Percentiles rank a stretch among this genome's conserved stretches.
phyloP scores from a whole-genome alignment of 306 rosid species.

The Rosa rugosa region DNA sequence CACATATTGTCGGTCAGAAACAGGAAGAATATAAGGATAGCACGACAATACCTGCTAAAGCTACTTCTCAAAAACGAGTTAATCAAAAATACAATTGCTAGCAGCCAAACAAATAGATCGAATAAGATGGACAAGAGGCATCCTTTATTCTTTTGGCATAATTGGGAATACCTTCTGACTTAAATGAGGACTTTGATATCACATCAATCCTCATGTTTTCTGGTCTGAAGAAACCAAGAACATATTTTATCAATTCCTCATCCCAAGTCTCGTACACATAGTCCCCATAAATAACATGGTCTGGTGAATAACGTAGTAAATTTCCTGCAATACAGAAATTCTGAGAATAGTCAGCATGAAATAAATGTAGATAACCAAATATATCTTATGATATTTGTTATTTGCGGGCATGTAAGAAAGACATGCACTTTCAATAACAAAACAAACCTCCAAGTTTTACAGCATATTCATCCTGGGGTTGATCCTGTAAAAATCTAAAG shows the following conservation, averaged over 20 bases:
- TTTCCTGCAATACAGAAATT: slow-evolving; percentile 60
- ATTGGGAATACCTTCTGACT: slow-evolving; percentile 50
- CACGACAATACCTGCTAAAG: slow-evolving; percentile 2
- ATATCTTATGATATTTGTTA: neutral
- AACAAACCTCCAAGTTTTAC: slow-evolving; percentile 77
- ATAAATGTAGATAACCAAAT: neutral
- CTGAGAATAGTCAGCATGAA: slow-evolving; percentile 23
- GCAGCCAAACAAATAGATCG: neutral
- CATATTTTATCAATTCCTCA: slow-evolving; percentile 54
- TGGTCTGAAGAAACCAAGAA: slow-evolving; percentile 80
- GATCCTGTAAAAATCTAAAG: slow-evolving; percentile 90
- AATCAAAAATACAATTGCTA: neutral
- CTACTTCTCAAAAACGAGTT: neutral
- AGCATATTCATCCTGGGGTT: slow-evolving; percentile 96
- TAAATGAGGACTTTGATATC: slow-evolving; percentile 62
- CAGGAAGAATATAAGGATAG: neutral
- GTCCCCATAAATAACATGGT: slow-evolving; percentile 84
- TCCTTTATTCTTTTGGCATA: too few relatives aligned
- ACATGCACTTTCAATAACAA: neutral
- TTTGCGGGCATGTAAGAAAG: neutral
- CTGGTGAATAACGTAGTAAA: slow-evolving; percentile 65
- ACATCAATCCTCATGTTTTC: slow-evolving; percentile 93
- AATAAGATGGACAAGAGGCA: slow-evolving; percentile 13
- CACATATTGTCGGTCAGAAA: neutral
- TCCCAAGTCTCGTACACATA: slow-evolving; percentile 83